Conservation (phyloP, 371 early-diverging fungal species). For the Blakeslea trispora region DNA sequence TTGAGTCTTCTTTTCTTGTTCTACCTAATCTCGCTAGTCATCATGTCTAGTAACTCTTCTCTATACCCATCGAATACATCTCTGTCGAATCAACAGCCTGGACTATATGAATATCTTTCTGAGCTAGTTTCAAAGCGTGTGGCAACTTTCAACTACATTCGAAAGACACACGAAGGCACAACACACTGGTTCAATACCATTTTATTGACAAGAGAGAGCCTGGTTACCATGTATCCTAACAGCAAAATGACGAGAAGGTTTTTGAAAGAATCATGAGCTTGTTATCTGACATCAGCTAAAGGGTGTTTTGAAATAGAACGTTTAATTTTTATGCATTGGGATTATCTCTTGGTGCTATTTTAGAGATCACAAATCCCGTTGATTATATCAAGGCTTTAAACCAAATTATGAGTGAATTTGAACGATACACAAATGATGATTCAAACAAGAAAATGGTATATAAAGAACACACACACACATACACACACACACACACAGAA, state of each 20-base stretch:
- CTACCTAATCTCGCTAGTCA: background rate
- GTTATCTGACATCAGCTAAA: too few relatives aligned
- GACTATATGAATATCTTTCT: conserved; percentile 47
- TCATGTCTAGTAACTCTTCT: conserved; percentile 20
- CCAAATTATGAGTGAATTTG: conserved; percentile 63
- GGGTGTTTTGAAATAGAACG: conserved; percentile 45
- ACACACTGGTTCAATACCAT: conserved; percentile 67
- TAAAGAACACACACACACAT: too few relatives aligned
- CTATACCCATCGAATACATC: conserved; percentile 17
- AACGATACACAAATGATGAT: conserved; percentile 51
- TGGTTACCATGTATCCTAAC: conserved; percentile 42
- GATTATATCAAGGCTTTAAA: conserved; percentile 67
- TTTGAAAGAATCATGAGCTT: too few relatives aligned
- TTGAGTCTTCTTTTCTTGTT: too few relatives aligned
- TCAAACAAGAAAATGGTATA: conserved; percentile 57
- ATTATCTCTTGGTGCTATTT: conserved; percentile 60
- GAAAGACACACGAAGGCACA: conserved; percentile 56
- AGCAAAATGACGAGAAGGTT: conserved; percentile 47
- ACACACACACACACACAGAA: too few relatives aligned
- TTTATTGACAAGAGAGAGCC: conserved; percentile 54
- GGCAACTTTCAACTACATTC: conserved; percentile 65
- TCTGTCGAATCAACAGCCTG: conserved; percentile 23
- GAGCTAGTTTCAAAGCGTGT: conserved; percentile 70
- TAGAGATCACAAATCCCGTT: conserved; percentile 62
- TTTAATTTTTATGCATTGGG: conserved; percentile 65